Evolutionary conservation across 1,284 basidiomycete species (phyloP).

Genomic region (Pseudozyma thailandica): DNA sequence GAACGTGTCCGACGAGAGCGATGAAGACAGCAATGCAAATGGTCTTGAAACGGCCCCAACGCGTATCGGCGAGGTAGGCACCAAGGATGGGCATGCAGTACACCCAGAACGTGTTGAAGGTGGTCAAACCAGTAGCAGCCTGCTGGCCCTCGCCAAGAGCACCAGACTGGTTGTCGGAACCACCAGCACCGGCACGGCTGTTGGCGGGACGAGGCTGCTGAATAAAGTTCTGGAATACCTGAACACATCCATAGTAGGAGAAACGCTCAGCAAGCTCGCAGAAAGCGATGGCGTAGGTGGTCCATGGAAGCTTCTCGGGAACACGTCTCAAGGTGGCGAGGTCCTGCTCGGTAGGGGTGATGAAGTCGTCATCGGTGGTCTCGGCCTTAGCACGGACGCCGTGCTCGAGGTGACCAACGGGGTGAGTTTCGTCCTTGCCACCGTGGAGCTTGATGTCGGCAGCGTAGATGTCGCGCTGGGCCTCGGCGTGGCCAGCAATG

Average conservation of each 20-base stretch:
- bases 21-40: conserved; percentile 69
- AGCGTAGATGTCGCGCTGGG: conserved; percentile 32
- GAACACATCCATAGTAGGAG: conserved; percentile 65
- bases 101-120: conserved; percentile 66
- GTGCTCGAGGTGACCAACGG: conserved; percentile 44
- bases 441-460: conserved; percentile 42
- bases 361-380: conserved; percentile 37
- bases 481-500: conserved; percentile 46
- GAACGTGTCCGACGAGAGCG: conserved; percentile 73
- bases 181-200: conserved; percentile 56
- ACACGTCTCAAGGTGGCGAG: conserved; percentile 59
- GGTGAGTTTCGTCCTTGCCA: conserved; percentile 34
- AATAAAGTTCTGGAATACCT: conserved; percentile 65
- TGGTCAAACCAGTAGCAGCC: conserved; percentile 63
- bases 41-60: conserved; percentile 71
- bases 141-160: conserved; percentile 63
- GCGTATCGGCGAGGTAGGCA: conserved; percentile 69
- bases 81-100: conserved; percentile 63
- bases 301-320: conserved; percentile 63
- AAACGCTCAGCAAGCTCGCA: conserved; percentile 68
- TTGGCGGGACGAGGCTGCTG: conserved; percentile 55
- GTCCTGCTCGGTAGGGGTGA: conserved; percentile 59
- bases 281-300: conserved; percentile 62
- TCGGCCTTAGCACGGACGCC: conserved; percentile 34
- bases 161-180: conserved; percentile 54